Base-by-base conservation (phyloP, 257 asterid genomes). In the Apocynum venetum region DNA sequence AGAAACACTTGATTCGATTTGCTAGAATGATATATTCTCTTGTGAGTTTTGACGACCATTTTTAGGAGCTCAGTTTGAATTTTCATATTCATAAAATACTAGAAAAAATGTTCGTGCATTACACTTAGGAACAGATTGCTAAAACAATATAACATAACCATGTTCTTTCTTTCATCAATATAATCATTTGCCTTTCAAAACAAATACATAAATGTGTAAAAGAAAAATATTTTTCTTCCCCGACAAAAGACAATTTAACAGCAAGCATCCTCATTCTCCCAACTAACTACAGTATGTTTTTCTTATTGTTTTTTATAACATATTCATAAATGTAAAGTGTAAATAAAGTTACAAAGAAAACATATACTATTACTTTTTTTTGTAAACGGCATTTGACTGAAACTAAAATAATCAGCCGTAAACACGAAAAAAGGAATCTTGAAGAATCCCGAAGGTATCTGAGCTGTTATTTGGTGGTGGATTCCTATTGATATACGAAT, bases 371-470 rank as follows among this genome's bases (percentile, higher is more conserved):
- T 25, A 25, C 31, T 25, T 25, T 25, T 15, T 67, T 67, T 14
- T 20, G 51, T 36, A 20, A 41, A 8, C 3, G 38, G 6, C 36
- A 68, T 8, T 68, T 68, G 73, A 41, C 72, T 41, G 17, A 4
- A 63, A n/a, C 13, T 25, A 41, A 44, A 77, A 8, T 53, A 77
- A 69, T 47, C 71, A 79, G 86, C 84, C 82, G 87, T 84, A 82
- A 84, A 76, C 35, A 41, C 55, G 38, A 20, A 25, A 65, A 68
- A 65, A 70, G 75, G 83, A 82, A 87, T 84, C 80, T 71, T 65
- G 77, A 67, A 63, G 89, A 87, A 84, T 85, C 88, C 83, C 59
- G 15, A 52, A 1, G 73, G 76, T 35, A 75, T 57, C 51, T 73
- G 64, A 66, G 80, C 74, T 72, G 82, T 70, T 25, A 64, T 69